Evolutionary conservation across 1,284 basidiomycete genomes (phyloP).

Genomic region (Gymnopus androsaceus): DNA sequence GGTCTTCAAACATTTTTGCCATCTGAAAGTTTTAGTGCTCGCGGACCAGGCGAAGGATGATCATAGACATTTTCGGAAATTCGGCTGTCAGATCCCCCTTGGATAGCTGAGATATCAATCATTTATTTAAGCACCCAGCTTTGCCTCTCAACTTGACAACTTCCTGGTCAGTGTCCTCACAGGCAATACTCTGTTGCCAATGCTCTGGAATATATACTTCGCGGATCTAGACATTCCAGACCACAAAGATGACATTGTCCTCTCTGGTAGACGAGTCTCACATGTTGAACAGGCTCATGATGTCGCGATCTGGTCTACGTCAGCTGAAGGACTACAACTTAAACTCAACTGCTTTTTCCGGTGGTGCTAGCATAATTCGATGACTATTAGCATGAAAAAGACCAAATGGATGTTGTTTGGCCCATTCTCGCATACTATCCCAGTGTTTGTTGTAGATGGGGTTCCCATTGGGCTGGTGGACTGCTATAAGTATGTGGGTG

Average conservation of each 20-base stretch:
- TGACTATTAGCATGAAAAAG: too few relatives aligned
- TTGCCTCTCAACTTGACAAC: too few relatives aligned
- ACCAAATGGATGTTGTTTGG: slow-evolving; percentile 2
- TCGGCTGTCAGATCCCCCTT: too few relatives aligned
- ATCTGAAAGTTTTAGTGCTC: too few relatives aligned
- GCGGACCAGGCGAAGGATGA: too few relatives aligned
- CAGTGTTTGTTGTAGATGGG: neutral
- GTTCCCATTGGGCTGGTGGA: neutral
- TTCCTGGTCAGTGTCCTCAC: slow-evolving; percentile 3
- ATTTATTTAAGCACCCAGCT: too few relatives aligned
- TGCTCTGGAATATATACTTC: slow-evolving; percentile 11
- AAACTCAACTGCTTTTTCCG: too few relatives aligned
- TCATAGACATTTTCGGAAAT: too few relatives aligned
- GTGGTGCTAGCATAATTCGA: too few relatives aligned
- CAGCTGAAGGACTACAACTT: too few relatives aligned
- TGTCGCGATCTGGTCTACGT: neutral
- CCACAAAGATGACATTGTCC: neutral
- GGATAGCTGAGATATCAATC: too few relatives aligned
- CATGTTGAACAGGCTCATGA: slow-evolving; percentile 13
- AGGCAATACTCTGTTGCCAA: slow-evolving; percentile 5
- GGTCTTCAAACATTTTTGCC: too few relatives aligned
- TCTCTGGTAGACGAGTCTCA: neutral
- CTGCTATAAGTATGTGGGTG: slow-evolving; percentile 19
- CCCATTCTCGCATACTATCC: neutral
- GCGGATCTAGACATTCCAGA: slow-evolving; percentile 6